Evolutionary conservation across 441 rosid species (phyloP).

Genomic region (Gossypium schwendimanii): DNA sequence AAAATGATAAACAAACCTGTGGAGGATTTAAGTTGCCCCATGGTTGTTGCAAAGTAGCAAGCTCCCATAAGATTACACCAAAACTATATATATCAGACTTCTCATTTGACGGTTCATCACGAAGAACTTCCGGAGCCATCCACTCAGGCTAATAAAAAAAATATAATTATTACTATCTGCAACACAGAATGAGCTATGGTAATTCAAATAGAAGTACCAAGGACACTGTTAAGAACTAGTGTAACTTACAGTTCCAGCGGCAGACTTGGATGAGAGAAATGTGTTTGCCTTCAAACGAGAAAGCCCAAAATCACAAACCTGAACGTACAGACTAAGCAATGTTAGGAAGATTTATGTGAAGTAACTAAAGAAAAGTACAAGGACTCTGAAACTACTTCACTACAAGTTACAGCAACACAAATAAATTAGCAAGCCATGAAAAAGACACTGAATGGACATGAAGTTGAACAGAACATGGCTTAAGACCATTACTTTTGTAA

Average conservation of each 20-base stretch:
- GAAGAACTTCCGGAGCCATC: conserved; percentile 99
- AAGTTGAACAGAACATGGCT: neutral
- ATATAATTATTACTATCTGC: conserved; percentile 14
- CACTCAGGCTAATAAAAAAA: conserved; percentile 79
- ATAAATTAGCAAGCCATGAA: conserved; percentile 1
- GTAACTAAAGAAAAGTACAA: neutral
- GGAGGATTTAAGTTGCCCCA: conserved; percentile 93
- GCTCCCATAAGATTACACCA: conserved; percentile 97
- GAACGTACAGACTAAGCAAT: conserved; percentile 18
- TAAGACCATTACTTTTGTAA: neutral
- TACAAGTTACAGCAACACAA: neutral
- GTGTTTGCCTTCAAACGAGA: conserved; percentile 92
- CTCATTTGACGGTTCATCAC: conserved; percentile 93
- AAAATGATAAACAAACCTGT: conserved; percentile 53
- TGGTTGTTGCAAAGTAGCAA: conserved; percentile 89
- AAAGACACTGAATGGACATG: neutral
- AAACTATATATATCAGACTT: conserved; percentile 96
- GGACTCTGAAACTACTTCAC: neutral
- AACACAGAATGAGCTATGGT: neutral
- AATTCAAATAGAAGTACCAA: conserved; percentile 15
- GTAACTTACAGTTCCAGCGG: conserved; percentile 96
- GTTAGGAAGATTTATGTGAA: conserved; percentile 10
- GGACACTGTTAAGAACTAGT: conserved; percentile 11
- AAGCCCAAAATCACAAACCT: conserved; percentile 99
- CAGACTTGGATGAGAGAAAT: conserved; percentile 92